A percentile compares a stretch with the other conserved stretches of the same genome.
Conservation (phyloP, 441 rosid genomes). For the Erodium texanum region DNA sequence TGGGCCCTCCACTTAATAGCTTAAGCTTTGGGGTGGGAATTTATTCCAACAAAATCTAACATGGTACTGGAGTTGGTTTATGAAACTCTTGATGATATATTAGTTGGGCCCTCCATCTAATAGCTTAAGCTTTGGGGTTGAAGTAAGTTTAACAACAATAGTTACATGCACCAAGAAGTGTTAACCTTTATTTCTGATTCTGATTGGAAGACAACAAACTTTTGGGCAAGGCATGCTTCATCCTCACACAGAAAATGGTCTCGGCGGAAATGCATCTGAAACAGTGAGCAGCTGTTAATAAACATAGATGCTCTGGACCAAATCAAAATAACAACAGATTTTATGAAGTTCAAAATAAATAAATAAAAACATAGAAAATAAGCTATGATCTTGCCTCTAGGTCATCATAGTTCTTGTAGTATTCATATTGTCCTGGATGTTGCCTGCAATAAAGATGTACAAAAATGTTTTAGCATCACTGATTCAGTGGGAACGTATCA, state of each 20-base stretch:
- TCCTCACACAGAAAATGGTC: constrained; percentile 93
- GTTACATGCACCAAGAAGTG: constrained; percentile 14
- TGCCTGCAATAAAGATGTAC: constrained; percentile 44
- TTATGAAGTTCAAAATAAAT: background rate
- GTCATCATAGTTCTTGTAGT: constrained; percentile 80
- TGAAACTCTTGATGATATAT: no score
- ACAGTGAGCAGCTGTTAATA: constrained; percentile 15
- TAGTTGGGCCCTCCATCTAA: no score
- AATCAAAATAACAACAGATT: background rate
- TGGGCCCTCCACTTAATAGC: no score
- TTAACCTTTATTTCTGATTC: constrained; percentile 87
- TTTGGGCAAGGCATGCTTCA: constrained; percentile 79
- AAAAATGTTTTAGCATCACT: constrained; percentile 1
- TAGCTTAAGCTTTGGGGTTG: no score
- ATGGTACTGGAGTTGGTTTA: no score
- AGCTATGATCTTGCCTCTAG: constrained; percentile 51
- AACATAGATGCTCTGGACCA: background rate
- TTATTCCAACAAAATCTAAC: no score
- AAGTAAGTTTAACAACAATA: no score
- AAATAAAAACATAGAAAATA: constrained; percentile 8
- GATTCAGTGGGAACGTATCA: background rate
- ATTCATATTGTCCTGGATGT: constrained; percentile 83
- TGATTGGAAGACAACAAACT: constrained; percentile 70
- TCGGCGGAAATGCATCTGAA: constrained; percentile 75
- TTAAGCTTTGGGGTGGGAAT: no score